phyloP scores from a whole-genome alignment of 164 flowering plant species.

The Kingdonia uniflora region DNA sequence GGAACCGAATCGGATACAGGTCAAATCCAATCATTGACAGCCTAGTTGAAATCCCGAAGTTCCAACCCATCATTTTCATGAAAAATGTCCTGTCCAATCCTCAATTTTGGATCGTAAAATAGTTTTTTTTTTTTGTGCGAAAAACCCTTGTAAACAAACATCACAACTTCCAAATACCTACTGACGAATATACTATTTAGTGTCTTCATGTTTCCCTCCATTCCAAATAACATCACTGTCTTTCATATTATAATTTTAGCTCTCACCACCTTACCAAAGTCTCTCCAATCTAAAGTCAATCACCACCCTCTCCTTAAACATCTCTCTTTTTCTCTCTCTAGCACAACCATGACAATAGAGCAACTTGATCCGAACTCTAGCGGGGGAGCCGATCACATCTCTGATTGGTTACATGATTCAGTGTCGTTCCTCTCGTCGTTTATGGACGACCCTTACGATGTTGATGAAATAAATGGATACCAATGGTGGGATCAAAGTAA shows the following conservation, averaged over 20 bases:
- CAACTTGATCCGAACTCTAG: slow-evolving; percentile 24
- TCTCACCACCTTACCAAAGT: slow-evolving; percentile 6
- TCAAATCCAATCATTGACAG: too few relatives aligned
- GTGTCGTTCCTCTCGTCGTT: slow-evolving; percentile 32
- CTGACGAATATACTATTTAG: slow-evolving; percentile 28
- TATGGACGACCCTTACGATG: slow-evolving; percentile 34
- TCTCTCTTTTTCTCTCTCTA: neutral
- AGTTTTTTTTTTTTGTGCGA: too few relatives aligned
- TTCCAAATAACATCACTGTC: slow-evolving; percentile 12
- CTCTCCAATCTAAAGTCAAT: too few relatives aligned
- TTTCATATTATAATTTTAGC: too few relatives aligned
- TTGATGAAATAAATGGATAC: slow-evolving; percentile 20
- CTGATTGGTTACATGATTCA: slow-evolving; percentile 47
- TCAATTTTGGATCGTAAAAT: too few relatives aligned
- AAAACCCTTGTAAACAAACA: slow-evolving; percentile 27
- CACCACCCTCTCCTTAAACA: neutral
- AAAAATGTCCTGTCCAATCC: too few relatives aligned
- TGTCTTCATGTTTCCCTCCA: slow-evolving; percentile 21
- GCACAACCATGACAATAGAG: slow-evolving; percentile 14
- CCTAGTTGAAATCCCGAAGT: too few relatives aligned
- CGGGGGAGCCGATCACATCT: slow-evolving; percentile 28
- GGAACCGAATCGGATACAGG: too few relatives aligned
- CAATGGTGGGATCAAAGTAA: slow-evolving; percentile 42
- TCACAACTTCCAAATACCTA: slow-evolving; percentile 21
- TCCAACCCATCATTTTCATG: too few relatives aligned